Evolutionary conservation across 148 eudicot genomes (phyloP), one percentile per base, ranked within the genome.

Genomic region (Chenopodium berlandieri): DNA sequence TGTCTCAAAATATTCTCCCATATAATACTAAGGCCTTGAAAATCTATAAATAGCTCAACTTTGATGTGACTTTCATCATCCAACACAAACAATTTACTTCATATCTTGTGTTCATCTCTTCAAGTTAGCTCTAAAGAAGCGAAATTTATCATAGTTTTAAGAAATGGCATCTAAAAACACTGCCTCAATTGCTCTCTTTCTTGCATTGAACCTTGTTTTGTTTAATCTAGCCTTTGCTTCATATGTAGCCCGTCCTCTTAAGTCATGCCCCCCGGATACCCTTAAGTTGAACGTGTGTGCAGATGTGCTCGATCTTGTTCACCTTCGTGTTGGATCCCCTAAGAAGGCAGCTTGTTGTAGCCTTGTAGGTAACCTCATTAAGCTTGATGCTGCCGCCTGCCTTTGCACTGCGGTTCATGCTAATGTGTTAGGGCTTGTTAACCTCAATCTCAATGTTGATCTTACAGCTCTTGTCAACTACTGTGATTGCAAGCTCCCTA

Each of bases 371-470:
- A 72, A 72, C 17, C 75, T 72, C 10, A 9, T 72, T 44, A 72
- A 72, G 54, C 75, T 72, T 3, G 54, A 72, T 44, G 75, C 54
- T 40, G 75, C 75, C 7, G 75, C 75, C 30, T 72, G 75, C 54
- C 30, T 72, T 9, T 72, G 75, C 46, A 72, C 75, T 7, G 75
- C 75, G 0, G 54, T 72, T 40, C 75, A 72, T 72, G 54, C 75
- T 16, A 4, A 72, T 48, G 12, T 72, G 5, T 22, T 72, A 72
- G 75, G 75, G 7, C 4, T 40, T 17, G 54, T 72, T 44, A 3
- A 40, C 75, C 52, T 72, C 4, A 47, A 44, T 19, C 50, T 72
- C 17, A 7, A 40, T 0, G 75, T 72, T 47, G 19, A 72, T 19
- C 75, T 72, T n/a, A 72, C 75, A 0, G 48, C 48, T 34, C 74